Evolutionary conservation across 2,329 filamentous ascomycete genomes (phyloP).

Genomic region (Parastagonospora avenae): DNA sequence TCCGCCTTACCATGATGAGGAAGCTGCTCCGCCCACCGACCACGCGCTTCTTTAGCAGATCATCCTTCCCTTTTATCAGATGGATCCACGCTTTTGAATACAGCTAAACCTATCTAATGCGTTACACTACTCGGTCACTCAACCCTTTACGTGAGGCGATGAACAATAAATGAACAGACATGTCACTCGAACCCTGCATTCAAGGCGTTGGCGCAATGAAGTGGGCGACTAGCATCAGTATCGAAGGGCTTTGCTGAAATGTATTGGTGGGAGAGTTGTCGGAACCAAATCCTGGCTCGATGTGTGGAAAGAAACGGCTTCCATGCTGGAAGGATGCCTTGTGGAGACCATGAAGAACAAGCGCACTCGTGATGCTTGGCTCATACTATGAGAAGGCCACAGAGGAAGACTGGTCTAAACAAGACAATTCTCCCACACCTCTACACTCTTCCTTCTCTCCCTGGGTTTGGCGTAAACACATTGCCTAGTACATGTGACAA

Average conservation of each 20-base stretch:
- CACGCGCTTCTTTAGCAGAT: slow-evolving; percentile 41
- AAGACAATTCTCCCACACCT: slow-evolving; percentile 8
- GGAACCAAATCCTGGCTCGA: slow-evolving; percentile 15
- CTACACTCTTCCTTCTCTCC: slow-evolving; percentile 2
- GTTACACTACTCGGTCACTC: neutral
- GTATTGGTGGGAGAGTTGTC: slow-evolving; percentile 6
- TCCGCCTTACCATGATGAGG: slow-evolving; percentile 14
- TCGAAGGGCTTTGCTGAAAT: slow-evolving; percentile 10
- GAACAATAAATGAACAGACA: neutral
- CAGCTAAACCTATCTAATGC: slow-evolving; percentile 26
- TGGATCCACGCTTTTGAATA: slow-evolving; percentile 37
- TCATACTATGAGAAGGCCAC: slow-evolving; percentile 25
- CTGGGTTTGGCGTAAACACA: neutral
- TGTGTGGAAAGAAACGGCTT: slow-evolving; percentile 20
- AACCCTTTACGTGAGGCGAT: neutral
- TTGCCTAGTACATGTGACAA: slow-evolving; percentile 5
- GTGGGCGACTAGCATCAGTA: slow-evolving; percentile 20
- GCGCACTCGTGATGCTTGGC: slow-evolving; percentile 24
- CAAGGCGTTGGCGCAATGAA: slow-evolving; percentile 21
- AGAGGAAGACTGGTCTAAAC: slow-evolving; percentile 12
- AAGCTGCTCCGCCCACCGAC: slow-evolving; percentile 21
- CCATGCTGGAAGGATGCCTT: slow-evolving; percentile 10
- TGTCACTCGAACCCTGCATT: slow-evolving; percentile 7
- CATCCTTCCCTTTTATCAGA: slow-evolving; percentile 29
- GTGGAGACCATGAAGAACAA: slow-evolving; percentile 16